phyloP scores from a whole-genome alignment of 2,329 filamentous ascomycete genomes.

The Periglandula ipomoeae region DNA sequence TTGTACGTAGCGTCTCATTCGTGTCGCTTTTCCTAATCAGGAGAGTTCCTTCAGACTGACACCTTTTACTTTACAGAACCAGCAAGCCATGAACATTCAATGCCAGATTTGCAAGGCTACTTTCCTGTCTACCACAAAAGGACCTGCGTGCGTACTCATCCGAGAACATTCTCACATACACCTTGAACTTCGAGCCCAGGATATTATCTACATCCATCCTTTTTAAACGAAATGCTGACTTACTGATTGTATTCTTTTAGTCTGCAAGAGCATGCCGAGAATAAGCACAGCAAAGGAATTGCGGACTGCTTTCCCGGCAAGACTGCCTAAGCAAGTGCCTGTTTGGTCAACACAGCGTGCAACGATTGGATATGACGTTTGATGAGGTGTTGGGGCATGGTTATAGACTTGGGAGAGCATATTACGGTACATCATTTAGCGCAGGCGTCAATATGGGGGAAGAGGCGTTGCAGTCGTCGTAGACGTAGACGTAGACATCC shows the following conservation, averaged over 20 bases:
- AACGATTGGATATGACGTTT: not conserved
- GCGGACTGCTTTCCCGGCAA: slow-evolving; percentile 60
- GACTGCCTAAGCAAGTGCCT: not conserved
- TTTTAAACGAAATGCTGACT: not conserved
- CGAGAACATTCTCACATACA: not conserved
- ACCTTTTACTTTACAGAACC: slow-evolving; percentile 46
- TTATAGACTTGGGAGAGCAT: slow-evolving; percentile 3
- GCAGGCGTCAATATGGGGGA: slow-evolving; percentile 4
- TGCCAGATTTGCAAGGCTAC: slow-evolving; percentile 70
- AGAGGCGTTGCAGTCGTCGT: not conserved
- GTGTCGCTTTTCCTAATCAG: not conserved
- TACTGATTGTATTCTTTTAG: slow-evolving; percentile 21
- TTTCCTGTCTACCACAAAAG: slow-evolving; percentile 69
- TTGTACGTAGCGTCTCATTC: slow-evolving; percentile 35
- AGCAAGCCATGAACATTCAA: slow-evolving; percentile 65
- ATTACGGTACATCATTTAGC: slow-evolving; percentile 4
- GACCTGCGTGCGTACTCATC: slow-evolving; percentile 48
- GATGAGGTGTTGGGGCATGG: not conserved
- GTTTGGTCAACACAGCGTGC: no score
- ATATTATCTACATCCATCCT: no score
- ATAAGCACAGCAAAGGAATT: slow-evolving; percentile 68
- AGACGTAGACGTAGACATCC: slow-evolving; percentile 1
- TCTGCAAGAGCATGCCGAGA: slow-evolving; percentile 61
- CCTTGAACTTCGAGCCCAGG: no score
- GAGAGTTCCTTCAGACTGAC: not conserved